Evolutionary conservation across 208 protist genomes (phyloP).

Genomic region (Strigomonas culicis): DNA sequence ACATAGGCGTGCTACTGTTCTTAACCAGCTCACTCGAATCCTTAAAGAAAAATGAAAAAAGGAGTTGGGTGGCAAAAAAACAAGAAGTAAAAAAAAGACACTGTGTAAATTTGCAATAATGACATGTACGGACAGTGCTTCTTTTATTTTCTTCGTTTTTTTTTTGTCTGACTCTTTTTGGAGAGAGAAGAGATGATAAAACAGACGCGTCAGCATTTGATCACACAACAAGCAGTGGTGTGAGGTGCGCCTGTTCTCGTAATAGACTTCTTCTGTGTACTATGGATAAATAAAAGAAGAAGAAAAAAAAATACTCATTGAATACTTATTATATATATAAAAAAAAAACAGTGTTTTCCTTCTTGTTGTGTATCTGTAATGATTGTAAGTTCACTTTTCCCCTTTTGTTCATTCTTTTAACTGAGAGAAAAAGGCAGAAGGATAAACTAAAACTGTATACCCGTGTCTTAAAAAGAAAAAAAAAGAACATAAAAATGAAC

Average conservation of each 20-base stretch:
- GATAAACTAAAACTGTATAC: constrained; percentile 13
- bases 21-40: constrained; percentile 1
- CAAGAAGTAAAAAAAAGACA: constrained; percentile 7
- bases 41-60: constrained; percentile 7
- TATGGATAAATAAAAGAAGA: constrained; percentile 9
- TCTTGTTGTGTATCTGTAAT: constrained; percentile 11
- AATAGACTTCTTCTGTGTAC: background rate
- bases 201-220: too few species aligned
- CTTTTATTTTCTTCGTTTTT: constrained; percentile 2
- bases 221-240: too few species aligned
- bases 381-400: constrained; percentile 11
- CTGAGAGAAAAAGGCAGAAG: constrained; percentile 7
- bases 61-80: constrained; percentile 11
- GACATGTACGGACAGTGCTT: constrained; percentile 1
- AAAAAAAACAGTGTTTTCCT: constrained; percentile 11
- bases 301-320: constrained; percentile 14
- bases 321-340: background rate
- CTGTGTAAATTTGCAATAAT: constrained; percentile 8
- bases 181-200: background rate
- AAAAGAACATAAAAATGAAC: constrained; percentile 5
- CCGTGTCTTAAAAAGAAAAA: constrained; percentile 8
- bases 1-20: background rate
- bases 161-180: background rate
- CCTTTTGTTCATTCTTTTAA: constrained; percentile 8
- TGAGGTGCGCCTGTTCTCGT: background rate